Evolutionary conservation across 2,329 filamentous ascomycete genomes (phyloP), one percentile per base, ranked within the genome.

Genomic region (Colletotrichum orbiculare): DNA sequence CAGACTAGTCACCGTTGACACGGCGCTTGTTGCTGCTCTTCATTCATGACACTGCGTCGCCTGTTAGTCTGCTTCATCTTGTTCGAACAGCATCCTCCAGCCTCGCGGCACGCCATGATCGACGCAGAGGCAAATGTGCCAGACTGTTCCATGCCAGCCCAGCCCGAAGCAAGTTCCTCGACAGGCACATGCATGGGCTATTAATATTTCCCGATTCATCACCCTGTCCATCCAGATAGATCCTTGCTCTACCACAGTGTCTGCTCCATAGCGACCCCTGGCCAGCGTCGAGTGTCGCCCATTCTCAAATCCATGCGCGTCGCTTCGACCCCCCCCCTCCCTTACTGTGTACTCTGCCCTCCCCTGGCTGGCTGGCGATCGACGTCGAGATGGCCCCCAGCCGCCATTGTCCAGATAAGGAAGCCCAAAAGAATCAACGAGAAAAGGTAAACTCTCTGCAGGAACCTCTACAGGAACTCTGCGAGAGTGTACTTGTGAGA

Each of bases 341-440:
- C 25, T 25, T 25, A 4, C 15, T 17, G 15, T 17, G 53, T 54
- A 47, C 41, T 47, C 47, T 17, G 34, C 25, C 54, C 41, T 53
- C 35, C 46, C 46, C 13, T 48, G 15, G 15, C 15, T 17, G 17
- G 52, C 62, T 35, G 58, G 41, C 48, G 58, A 65, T 65, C 58
- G 62, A 62, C 62, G 58, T 55, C 52, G 47, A 62, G 58, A 65
- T 57, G 58, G 52, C 58, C 58, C 58, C 57, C 58, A 48, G 50
- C 25, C 39, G n/a, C 52, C 50, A 55, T 61, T 59, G 41, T 62
- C 53, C 52, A 65, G 62, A 62, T 59, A 53, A 65, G 47, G 58
- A 55, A 65, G 47, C 46, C 25, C 52, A n/a, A 25, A 42, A 46
- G 62, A 65, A 65, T 37, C 25, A 42, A 25, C n/a, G 34, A 42